Conservation (phyloP, 371 early-diverging fungal genomes). For the Smittium culicis region DNA sequence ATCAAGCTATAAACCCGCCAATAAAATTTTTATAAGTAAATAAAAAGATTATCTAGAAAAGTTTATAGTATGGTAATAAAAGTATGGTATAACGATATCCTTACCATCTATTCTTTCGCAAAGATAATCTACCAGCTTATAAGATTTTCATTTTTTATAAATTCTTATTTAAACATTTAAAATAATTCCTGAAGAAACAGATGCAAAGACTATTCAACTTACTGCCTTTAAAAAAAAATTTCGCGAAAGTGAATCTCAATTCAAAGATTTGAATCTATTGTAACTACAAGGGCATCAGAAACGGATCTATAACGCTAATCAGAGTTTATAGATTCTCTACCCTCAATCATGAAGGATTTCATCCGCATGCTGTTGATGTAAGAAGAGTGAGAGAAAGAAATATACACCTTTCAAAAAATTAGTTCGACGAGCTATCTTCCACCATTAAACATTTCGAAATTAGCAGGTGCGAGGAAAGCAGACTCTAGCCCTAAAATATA, state of each 20-base stretch:
- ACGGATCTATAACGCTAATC: background rate
- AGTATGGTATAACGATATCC: background rate
- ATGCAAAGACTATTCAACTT: too few relatives aligned
- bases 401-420: background rate
- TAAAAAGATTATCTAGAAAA: background rate
- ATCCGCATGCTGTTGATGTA: background rate
- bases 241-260: background rate
- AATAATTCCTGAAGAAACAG: background rate
- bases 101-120: background rate
- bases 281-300: background rate
- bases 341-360: background rate
- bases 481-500: background rate
- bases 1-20: too few relatives aligned
- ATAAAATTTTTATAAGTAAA: too few relatives aligned
- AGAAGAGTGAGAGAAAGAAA: background rate
- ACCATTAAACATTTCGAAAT: background rate
- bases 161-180: background rate
- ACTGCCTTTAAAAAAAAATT: background rate
- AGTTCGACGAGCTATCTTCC: background rate
- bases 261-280: background rate
- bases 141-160: background rate
- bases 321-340: background rate
- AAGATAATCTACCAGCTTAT: background rate
- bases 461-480: background rate
- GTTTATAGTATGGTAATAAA: background rate